Percentiles rank a stretch among this genome's conserved stretches.
These are phyloP conservation scores for Scutellaria minor DNA, from an alignment of 257 asterid species.

Conservation along the genomic window DNA sequence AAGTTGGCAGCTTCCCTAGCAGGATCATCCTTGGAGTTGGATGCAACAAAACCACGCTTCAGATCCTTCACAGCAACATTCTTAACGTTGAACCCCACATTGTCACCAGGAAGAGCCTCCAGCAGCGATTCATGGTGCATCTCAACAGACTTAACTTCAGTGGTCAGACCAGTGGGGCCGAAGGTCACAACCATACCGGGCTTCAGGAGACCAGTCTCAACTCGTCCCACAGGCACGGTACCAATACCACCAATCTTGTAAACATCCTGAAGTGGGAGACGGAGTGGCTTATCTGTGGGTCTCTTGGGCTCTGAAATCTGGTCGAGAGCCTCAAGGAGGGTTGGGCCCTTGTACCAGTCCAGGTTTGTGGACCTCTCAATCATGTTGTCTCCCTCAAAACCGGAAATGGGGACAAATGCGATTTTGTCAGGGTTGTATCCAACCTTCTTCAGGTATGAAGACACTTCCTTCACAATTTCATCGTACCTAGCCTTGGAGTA, in stretches of 20 bases:
- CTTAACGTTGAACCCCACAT: slow-evolving; percentile 27
- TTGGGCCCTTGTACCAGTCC: slow-evolving; percentile 15
- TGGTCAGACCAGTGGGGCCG: slow-evolving; percentile 11
- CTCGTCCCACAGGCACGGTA: background rate
- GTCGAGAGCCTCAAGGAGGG: slow-evolving; percentile 4
- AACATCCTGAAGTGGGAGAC: slow-evolving; percentile 30
- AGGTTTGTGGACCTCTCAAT: slow-evolving; percentile 6
- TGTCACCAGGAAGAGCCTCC: slow-evolving; percentile 20
- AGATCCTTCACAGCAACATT: slow-evolving; percentile 28
- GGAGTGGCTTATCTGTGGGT: slow-evolving; percentile 9
- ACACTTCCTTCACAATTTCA: slow-evolving; percentile 17
- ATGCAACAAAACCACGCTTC: slow-evolving; percentile 52
- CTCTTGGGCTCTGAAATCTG: background rate
- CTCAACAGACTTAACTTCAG: slow-evolving; percentile 24
- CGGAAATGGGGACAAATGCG: background rate
- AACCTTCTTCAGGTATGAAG: slow-evolving; percentile 5
- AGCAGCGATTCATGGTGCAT: slow-evolving; percentile 8
- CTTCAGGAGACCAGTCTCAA: slow-evolving; percentile 1
- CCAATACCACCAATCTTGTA: slow-evolving; percentile 26
- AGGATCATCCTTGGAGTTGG: slow-evolving; percentile 68
- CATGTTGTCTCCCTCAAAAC: slow-evolving; percentile 11
- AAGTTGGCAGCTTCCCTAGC: slow-evolving; percentile 61
- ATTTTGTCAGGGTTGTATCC: slow-evolving; percentile 4
- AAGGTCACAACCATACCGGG: slow-evolving; percentile 17
- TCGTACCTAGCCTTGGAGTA: slow-evolving; percentile 20